Evolutionary conservation across 2,329 filamentous ascomycete species (phyloP).

Genomic region (Gaeumannomyces sp.): DNA sequence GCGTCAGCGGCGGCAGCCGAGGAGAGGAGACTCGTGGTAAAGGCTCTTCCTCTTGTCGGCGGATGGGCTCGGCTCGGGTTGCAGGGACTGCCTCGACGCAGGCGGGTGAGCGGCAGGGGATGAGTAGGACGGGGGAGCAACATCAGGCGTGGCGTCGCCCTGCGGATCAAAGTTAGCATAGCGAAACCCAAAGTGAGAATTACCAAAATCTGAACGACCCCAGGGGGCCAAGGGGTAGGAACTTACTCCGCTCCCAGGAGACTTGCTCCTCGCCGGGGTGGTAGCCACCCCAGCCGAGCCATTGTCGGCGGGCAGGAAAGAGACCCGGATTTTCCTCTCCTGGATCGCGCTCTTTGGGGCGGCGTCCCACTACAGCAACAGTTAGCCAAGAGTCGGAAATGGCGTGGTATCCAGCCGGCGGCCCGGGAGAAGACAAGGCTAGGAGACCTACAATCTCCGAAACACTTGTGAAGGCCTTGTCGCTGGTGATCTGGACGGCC

Average conservation of each 20-base stretch:
- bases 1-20: slow-evolving; percentile 13
- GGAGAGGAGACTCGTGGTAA: slow-evolving; percentile 10
- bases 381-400: slow-evolving; percentile 8
- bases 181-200: not conserved
- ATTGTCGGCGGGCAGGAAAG: slow-evolving; percentile 65
- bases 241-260: slow-evolving; percentile 23
- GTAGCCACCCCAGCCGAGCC: slow-evolving; percentile 16
- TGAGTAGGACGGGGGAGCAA: slow-evolving; percentile 23
- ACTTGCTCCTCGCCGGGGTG: slow-evolving; percentile 23
- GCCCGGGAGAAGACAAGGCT: slow-evolving; percentile 3
- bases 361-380: slow-evolving; percentile 60
- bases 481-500: slow-evolving; percentile 57
- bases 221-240: not conserved
- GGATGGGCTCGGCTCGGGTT: slow-evolving; percentile 6
- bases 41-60: slow-evolving; percentile 13
- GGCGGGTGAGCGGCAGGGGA: slow-evolving; percentile 20
- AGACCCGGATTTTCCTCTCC: slow-evolving; percentile 93
- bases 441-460: slow-evolving; percentile 63
- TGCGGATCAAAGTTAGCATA: slow-evolving; percentile 12
- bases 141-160: slow-evolving; percentile 28
- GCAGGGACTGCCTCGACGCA: not conserved
- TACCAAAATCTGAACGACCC: not conserved
- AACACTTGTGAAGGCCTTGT: slow-evolving; percentile 79
- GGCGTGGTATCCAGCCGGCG: not conserved
- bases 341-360: slow-evolving; percentile 73